A percentile compares a stretch with the other conserved stretches of the same genome.
Evolutionary conservation across 208 protist genomes (phyloP).

Genomic region (Sergeia podlipaevii): DNA sequence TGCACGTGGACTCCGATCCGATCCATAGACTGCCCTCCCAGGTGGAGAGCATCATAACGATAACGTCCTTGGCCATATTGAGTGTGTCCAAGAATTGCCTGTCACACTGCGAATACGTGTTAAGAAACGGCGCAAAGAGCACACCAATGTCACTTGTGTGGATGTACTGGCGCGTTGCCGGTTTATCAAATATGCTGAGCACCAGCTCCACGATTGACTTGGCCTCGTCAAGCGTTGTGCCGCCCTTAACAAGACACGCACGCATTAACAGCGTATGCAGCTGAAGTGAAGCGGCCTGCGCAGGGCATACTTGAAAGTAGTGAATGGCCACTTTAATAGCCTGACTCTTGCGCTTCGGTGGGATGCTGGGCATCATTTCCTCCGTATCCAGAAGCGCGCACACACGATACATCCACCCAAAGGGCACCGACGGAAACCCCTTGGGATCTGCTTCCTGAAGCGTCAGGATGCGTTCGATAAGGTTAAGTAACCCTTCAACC

Average conservation of each 20-base stretch:
- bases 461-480: constrained; percentile 54
- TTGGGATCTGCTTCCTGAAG: constrained; percentile 37
- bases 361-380: constrained; percentile 34
- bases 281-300: constrained; percentile 35
- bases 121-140: constrained; percentile 77
- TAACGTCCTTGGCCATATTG: constrained; percentile 77
- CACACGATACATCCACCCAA: constrained; percentile 84
- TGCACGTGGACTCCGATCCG: constrained; percentile 60
- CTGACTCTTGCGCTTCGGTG: constrained; percentile 44
- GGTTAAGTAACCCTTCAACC: constrained; percentile 52
- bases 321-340: constrained; percentile 57
- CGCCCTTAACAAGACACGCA: constrained; percentile 64
- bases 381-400: constrained; percentile 49
- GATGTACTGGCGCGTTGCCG: constrained; percentile 69
- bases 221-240: constrained; percentile 50
- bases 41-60: constrained; percentile 62
- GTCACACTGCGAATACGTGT: constrained; percentile 16
- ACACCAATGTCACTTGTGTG: constrained; percentile 58
- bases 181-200: constrained; percentile 63
- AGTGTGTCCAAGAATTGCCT: constrained; percentile 38
- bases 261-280: constrained; percentile 63
- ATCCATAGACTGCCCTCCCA: constrained; percentile 79
- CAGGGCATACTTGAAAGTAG: constrained; percentile 25
- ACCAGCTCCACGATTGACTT: constrained; percentile 51
- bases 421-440: constrained; percentile 56